phyloP scores from a whole-genome alignment of 1,284 basidiomycete species.

The Veloporphyrellus conicus region DNA sequence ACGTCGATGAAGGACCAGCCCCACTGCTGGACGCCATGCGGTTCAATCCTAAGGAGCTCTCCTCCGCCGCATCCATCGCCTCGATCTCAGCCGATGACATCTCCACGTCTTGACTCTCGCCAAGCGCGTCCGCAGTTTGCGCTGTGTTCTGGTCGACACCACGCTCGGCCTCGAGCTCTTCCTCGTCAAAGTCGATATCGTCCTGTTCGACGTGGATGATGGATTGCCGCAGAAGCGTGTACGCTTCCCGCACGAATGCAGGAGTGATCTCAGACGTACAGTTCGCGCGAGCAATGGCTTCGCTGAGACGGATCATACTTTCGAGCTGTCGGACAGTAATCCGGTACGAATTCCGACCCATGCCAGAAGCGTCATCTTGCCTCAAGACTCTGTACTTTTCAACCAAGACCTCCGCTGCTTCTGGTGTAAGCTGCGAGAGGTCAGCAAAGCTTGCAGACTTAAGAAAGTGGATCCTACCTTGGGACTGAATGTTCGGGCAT shows the following conservation, averaged over 20 bases:
- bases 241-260: conserved; percentile 93
- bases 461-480: conserved; percentile 53
- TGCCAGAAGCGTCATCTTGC: conserved; percentile 87
- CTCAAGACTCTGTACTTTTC: conserved; percentile 93
- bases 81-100: conserved; percentile 59
- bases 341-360: conserved; percentile 87
- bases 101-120: conserved; percentile 57
- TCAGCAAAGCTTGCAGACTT: conserved; percentile 4
- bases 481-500: conserved; percentile 93
- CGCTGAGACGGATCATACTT: conserved; percentile 94
- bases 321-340: conserved; percentile 96
- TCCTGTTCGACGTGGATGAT: conserved; percentile 99
- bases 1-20: conserved; percentile 38
- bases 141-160: conserved; percentile 33
- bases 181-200: conserved; percentile 96
- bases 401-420: conserved; percentile 89
- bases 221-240: conserved; percentile 88
- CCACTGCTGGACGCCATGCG: conserved; percentile 32
- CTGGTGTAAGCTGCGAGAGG: conserved; percentile 72
- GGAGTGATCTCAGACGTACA: conserved; percentile 93
- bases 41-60: conserved; percentile 46
- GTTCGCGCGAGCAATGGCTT: conserved; percentile 96
- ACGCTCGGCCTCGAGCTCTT: conserved; percentile 66
- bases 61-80: conserved; percentile 57
- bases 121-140: conserved; percentile 31